Evolutionary conservation across 306 rosid species (phyloP).

Genomic region (Acacia melanoxylon): DNA sequence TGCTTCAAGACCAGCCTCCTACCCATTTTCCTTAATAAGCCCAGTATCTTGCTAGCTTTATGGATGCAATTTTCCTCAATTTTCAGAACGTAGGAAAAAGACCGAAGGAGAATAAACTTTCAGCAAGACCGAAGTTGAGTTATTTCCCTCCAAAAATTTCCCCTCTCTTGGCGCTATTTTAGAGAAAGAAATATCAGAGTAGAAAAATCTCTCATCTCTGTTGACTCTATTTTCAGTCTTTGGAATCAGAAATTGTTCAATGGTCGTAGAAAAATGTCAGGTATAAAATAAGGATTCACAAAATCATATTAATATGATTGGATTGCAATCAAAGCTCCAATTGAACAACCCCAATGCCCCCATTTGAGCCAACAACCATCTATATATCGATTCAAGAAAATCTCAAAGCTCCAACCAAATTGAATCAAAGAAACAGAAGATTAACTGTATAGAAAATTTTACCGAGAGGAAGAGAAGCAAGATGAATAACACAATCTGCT

Average conservation of each 20-base stretch:
- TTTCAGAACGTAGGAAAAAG: not conserved
- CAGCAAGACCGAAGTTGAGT: too few relatives aligned
- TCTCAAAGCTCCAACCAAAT: not conserved
- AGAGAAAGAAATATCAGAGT: too few relatives aligned
- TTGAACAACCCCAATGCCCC: too few relatives aligned
- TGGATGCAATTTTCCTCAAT: constrained; percentile 2
- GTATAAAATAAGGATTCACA: not conserved
- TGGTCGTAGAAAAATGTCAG: not conserved
- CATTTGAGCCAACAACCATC: not conserved
- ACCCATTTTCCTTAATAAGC: constrained; percentile 43
- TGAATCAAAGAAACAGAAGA: not conserved
- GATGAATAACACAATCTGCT: too few relatives aligned
- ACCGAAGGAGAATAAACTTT: too few relatives aligned
- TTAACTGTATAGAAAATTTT: not conserved
- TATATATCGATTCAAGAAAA: not conserved
- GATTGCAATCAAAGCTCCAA: too few relatives aligned
- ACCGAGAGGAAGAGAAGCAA: not conserved
- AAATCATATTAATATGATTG: not conserved
- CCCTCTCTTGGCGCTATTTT: too few relatives aligned
- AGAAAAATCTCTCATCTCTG: not conserved
- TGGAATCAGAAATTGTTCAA: not conserved
- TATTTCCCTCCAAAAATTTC: too few relatives aligned
- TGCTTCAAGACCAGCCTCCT: constrained; percentile 45
- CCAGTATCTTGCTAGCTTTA: not conserved
- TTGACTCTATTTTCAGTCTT: not conserved